Evolutionary conservation across 2,329 filamentous ascomycete genomes (phyloP).

Genomic region (Xylaria sp.): DNA sequence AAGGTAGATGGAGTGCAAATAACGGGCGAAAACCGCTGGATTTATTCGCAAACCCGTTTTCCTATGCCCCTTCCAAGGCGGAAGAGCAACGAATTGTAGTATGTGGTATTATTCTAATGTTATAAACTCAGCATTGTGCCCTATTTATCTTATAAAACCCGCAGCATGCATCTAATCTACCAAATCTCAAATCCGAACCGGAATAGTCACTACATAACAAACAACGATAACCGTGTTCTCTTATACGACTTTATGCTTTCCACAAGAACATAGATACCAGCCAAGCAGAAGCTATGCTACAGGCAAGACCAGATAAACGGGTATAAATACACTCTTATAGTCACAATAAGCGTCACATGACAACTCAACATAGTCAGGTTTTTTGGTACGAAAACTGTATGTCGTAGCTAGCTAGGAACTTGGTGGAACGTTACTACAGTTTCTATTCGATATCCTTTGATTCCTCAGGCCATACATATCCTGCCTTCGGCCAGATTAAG

Average conservation of each 20-base stretch:
- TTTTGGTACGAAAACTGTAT: background rate
- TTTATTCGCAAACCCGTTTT: background rate
- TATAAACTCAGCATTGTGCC: too few relatives aligned
- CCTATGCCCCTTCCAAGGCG: background rate
- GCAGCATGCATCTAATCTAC: background rate
- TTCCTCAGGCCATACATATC: constrained; percentile 13
- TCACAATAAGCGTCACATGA: constrained; percentile 3
- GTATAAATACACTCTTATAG: background rate
- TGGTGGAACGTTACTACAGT: constrained; percentile 9
- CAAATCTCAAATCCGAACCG: background rate
- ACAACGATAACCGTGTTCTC: background rate
- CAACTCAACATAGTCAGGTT: background rate
- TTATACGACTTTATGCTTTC: too few relatives aligned
- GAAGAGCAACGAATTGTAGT: too few relatives aligned
- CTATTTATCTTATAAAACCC: too few relatives aligned
- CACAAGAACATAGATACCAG: too few relatives aligned
- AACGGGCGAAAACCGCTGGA: background rate
- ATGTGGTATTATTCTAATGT: too few relatives aligned
- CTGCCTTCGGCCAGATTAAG: constrained; percentile 17
- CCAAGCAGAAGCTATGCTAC: too few relatives aligned
- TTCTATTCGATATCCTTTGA: constrained; percentile 19
- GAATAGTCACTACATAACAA: background rate
- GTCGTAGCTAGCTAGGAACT: background rate
- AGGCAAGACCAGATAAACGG: too few relatives aligned
- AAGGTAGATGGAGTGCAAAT: background rate